A percentile compares a stretch with the other conserved stretches of the same genome.
These are phyloP conservation scores for Auricularia cornea DNA, from an alignment of 768 basidiomycete genomes.

Conservation along the genomic window DNA sequence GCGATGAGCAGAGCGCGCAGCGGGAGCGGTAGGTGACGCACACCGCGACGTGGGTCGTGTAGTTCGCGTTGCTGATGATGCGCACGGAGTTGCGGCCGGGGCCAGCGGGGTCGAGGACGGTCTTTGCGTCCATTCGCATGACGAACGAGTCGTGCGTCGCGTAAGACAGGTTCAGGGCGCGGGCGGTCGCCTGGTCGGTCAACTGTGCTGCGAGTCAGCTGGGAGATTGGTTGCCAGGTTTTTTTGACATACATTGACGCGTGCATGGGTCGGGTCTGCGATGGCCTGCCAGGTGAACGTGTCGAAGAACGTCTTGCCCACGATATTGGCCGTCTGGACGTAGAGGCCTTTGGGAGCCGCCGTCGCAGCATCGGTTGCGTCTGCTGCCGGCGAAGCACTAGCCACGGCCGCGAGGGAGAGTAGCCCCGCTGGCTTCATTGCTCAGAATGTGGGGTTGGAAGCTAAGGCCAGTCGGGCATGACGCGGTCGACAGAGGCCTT, in stretches of 20 bases:
- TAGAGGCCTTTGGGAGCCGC: not conserved
- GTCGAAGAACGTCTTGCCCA: slow-evolving; percentile 41
- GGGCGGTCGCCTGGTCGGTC: slow-evolving; percentile 35
- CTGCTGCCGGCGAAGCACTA: too few species aligned
- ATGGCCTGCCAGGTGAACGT: slow-evolving; percentile 42
- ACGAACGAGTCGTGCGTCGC: slow-evolving; percentile 45
- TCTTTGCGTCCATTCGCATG: slow-evolving; percentile 47
- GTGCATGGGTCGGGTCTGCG: slow-evolving; percentile 56
- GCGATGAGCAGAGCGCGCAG: slow-evolving; percentile 6
- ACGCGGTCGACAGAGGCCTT: too few species aligned
- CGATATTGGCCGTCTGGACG: slow-evolving; percentile 31
- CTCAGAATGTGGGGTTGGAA: too few species aligned
- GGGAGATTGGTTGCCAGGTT: not conserved
- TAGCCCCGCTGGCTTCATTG: too few species aligned
- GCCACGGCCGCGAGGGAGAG: too few species aligned
- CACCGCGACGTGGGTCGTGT: slow-evolving; percentile 46
- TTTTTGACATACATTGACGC: slow-evolving; percentile 40
- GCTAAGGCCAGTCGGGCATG: too few species aligned
- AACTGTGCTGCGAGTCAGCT: not conserved
- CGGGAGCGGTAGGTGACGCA: slow-evolving; percentile 19
- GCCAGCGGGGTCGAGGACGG: slow-evolving; percentile 35
- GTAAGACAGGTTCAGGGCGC: slow-evolving; percentile 47
- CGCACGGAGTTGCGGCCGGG: slow-evolving; percentile 54
- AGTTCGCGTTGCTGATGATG: slow-evolving; percentile 43
- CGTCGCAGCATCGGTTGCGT: not conserved